A percentile compares a stretch with the other conserved stretches of the same genome.
phyloP scores from a whole-genome alignment of 257 asterid species.

The Thymus mandschuricus region DNA sequence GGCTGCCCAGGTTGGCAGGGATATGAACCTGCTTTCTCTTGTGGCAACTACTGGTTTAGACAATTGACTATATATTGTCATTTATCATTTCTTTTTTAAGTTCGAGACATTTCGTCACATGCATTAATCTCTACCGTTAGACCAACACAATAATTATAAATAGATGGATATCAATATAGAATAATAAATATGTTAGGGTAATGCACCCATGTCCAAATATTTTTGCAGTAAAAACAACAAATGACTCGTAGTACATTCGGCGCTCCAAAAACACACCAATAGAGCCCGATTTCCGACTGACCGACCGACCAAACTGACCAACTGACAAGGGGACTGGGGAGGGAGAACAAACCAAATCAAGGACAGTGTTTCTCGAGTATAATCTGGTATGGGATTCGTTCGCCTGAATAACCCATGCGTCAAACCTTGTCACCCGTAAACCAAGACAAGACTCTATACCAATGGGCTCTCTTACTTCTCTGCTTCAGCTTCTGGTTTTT shows the following conservation, averaged over 20 bases:
- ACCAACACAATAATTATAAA: background rate
- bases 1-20: conserved; percentile 91
- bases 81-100: background rate
- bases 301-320: conserved; percentile 9
- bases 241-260: conserved; percentile 15
- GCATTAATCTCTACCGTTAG: no score
- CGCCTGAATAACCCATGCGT: conserved; percentile 38
- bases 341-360: conserved; percentile 25
- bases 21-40: conserved; percentile 67
- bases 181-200: conserved; percentile 28
- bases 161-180: conserved; percentile 4
- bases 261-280: conserved; percentile 29
- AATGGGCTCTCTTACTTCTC: conserved; percentile 42
- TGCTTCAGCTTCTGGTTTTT: conserved; percentile 37
- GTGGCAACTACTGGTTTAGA: conserved; percentile 68
- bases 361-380: conserved; percentile 22
- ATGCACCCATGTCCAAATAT: conserved; percentile 36
- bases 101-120: no score
- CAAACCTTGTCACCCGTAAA: conserved; percentile 41
- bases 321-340: background rate
- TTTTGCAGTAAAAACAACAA: conserved; percentile 20
- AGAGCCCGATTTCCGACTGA: conserved; percentile 3
- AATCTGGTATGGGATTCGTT: conserved; percentile 32
- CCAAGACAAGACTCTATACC: conserved; percentile 29
- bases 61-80: conserved; percentile 12